A percentile compares a stretch with the other conserved stretches of the same genome.
phyloP scores from a whole-genome alignment of 1,284 basidiomycete genomes.

The Leccinum fallax region DNA sequence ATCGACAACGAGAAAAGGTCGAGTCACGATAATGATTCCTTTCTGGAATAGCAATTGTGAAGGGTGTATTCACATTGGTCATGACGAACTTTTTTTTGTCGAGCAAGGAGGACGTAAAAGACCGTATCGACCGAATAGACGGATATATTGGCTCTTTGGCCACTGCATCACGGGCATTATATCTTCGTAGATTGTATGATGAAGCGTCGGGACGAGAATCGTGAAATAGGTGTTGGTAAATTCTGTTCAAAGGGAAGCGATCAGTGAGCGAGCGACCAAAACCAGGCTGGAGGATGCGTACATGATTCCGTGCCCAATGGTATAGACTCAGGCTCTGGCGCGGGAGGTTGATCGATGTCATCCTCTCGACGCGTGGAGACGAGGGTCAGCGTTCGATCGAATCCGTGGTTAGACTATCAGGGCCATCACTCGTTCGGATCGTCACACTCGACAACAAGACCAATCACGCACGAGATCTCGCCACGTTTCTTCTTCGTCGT shows the following conservation, averaged over 20 bases:
- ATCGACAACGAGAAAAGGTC: neutral
- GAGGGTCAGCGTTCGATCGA: slow-evolving; percentile 64
- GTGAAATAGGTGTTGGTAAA: slow-evolving; percentile 13
- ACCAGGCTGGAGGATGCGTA: slow-evolving; percentile 9
- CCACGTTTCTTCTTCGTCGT: slow-evolving; percentile 83
- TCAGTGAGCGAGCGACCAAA: slow-evolving; percentile 4
- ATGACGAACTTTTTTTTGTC: slow-evolving; percentile 10
- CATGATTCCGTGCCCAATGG: slow-evolving; percentile 19
- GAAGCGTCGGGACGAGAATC: slow-evolving; percentile 4
- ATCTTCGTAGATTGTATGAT: slow-evolving; percentile 18
- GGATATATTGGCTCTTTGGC: slow-evolving; percentile 7
- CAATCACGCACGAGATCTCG: slow-evolving; percentile 61
- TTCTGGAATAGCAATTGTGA: slow-evolving; percentile 1
- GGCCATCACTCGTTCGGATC: slow-evolving; percentile 2
- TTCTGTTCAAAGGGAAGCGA: slow-evolving; percentile 19
- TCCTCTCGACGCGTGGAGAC: slow-evolving; percentile 63
- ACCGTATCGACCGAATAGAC: slow-evolving; percentile 13
- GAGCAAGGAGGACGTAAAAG: slow-evolving; percentile 5
- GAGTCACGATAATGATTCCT: slow-evolving; percentile 1
- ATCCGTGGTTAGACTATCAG: slow-evolving; percentile 68
- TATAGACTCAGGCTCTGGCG: slow-evolving; percentile 16
- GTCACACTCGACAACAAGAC: neutral
- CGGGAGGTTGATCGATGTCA: slow-evolving; percentile 25
- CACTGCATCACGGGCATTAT: slow-evolving; percentile 16
- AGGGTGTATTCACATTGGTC: slow-evolving; percentile 10